Conservation (phyloP, 768 basidiomycete species). For the Suillus discolor region DNA sequence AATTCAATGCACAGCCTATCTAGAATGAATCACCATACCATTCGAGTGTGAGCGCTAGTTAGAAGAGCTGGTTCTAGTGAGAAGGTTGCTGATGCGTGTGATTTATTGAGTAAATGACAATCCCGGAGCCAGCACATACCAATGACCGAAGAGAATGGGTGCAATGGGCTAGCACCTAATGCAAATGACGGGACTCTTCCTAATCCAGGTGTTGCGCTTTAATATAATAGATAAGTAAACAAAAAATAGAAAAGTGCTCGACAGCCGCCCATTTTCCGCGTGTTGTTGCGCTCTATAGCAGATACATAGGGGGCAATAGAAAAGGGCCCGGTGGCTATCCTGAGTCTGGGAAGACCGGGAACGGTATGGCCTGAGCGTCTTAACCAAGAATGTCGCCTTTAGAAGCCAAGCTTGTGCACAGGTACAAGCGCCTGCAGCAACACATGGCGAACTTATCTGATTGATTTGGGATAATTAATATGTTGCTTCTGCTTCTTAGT, state of each 20-base stretch:
- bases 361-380: neutral
- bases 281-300: too few species aligned
- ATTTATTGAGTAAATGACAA: neutral
- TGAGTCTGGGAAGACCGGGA: neutral
- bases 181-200: neutral
- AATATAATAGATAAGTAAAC: neutral
- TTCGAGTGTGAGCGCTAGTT: neutral
- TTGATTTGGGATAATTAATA: too few species aligned
- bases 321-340: neutral
- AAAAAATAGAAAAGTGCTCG: neutral
- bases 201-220: neutral
- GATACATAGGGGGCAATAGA: neutral
- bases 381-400: neutral
- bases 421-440: neutral
- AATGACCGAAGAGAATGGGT: neutral
- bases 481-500: too few species aligned
- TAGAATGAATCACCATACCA: neutral
- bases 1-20: neutral
- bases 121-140: neutral
- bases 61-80: neutral
- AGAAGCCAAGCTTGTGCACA: neutral
- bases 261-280: neutral
- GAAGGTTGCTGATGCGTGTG: neutral
- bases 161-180: neutral
- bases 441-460: neutral